Evolutionary conservation across 164 flowering plant species (phyloP).

Genomic region (Malania oleifera): DNA sequence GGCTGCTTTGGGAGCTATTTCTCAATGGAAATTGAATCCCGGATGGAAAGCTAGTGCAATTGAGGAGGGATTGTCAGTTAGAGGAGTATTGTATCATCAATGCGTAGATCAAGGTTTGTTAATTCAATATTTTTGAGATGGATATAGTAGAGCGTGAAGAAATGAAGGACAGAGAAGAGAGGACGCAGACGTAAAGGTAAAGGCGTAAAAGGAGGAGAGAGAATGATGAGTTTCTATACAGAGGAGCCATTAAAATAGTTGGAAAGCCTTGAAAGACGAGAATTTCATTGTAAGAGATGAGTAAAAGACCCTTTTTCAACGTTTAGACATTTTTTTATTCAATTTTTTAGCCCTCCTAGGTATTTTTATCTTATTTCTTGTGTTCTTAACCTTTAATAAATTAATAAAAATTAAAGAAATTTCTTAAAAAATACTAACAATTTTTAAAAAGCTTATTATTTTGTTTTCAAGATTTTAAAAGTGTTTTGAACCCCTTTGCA

Average conservation of each 20-base stretch:
- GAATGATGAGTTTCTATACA: not conserved
- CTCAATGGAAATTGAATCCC: constrained; percentile 18
- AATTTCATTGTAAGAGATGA: constrained; percentile 18
- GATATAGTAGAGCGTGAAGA: constrained; percentile 50
- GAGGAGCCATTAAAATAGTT: constrained; percentile 32
- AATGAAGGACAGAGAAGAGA: constrained; percentile 11
- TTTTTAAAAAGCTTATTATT: no score
- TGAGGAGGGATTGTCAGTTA: constrained; percentile 17
- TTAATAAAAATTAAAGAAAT: no score
- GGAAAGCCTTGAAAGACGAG: not conserved
- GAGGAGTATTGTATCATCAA: constrained; percentile 13
- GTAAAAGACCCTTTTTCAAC: no score
- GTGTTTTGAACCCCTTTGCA: no score
- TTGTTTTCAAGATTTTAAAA: no score
- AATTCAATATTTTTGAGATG: constrained; percentile 40
- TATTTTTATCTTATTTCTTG: no score
- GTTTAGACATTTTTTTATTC: no score
- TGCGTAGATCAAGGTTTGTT: constrained; percentile 47
- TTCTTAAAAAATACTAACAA: no score
- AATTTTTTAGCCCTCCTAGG: no score
- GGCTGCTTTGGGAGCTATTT: not conserved
- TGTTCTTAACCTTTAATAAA: no score
- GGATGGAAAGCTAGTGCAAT: constrained; percentile 42
- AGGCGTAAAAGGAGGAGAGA: not conserved
- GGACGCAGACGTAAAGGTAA: not conserved